Evolutionary conservation across 106 monocot species (phyloP).

Genomic region (Acorus calamus): DNA sequence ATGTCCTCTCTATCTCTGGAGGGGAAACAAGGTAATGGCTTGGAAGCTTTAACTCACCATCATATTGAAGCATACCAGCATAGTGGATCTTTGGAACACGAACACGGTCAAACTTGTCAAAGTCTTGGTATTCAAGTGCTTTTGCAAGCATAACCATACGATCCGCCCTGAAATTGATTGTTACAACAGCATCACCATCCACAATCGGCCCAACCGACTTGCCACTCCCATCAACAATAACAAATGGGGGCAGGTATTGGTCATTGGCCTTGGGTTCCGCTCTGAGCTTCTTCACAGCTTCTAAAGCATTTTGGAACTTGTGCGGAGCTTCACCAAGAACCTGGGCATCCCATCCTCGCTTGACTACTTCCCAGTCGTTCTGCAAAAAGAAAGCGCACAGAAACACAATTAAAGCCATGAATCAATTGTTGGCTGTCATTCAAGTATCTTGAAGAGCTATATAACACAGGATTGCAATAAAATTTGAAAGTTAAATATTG

Average conservation of each 20-base stretch:
- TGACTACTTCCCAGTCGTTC: conserved; percentile 96
- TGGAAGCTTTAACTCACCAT: conserved; percentile 91
- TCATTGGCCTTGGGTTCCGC: conserved; percentile 58
- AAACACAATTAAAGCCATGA: too few relatives aligned
- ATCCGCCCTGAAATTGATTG: conserved; percentile 91
- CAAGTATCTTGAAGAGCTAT: too few relatives aligned
- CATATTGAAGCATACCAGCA: conserved; percentile 98
- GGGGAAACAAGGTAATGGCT: conserved; percentile 74
- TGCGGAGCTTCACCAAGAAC: conserved; percentile 97
- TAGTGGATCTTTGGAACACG: conserved; percentile 78
- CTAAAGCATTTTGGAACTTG: conserved; percentile 69
- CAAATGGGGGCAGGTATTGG: conserved; percentile 94
- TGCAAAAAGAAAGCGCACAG: conserved; percentile 9
- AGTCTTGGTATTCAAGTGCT: conserved; percentile 88
- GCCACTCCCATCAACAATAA: conserved; percentile 75
- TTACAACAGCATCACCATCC: conserved; percentile 97
- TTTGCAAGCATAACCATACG: conserved; percentile 96
- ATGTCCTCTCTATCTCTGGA: conserved; percentile 93
- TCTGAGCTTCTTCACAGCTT: conserved; percentile 86
- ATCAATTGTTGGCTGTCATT: too few relatives aligned
- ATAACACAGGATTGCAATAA: too few relatives aligned
- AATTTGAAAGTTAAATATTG: too few relatives aligned
- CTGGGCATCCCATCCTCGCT: conserved; percentile 98
- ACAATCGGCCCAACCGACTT: conserved; percentile 78
- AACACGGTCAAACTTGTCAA: conserved; percentile 90